phyloP scores from a whole-genome alignment of 2,329 filamentous ascomycete genomes.

The Scedosporium apiospermum region DNA sequence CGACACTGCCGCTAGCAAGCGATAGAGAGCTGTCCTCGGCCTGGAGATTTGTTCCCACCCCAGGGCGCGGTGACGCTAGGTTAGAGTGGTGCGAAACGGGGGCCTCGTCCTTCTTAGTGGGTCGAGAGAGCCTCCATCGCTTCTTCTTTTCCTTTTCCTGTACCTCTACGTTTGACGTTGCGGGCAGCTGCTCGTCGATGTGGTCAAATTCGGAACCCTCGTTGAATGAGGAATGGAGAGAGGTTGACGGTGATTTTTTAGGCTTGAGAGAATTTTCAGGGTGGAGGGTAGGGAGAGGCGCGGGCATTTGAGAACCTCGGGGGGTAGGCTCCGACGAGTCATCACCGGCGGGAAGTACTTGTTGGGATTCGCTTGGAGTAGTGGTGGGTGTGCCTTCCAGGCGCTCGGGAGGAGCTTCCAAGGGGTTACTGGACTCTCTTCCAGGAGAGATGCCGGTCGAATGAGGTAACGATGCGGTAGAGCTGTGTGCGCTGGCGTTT shows the following conservation, averaged over 20 bases:
- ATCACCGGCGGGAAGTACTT: conserved; percentile 14
- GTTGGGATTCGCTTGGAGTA: conserved; percentile 7
- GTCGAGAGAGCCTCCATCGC: conserved; percentile 63
- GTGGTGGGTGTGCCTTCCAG: background rate
- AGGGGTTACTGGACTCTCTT: conserved; percentile 34
- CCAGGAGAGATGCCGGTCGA: conserved; percentile 36
- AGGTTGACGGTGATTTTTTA: conserved; percentile 65
- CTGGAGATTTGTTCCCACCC: conserved; percentile 51
- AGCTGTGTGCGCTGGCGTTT: conserved; percentile 70
- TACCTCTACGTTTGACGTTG: conserved; percentile 22
- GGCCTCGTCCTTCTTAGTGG: conserved; percentile 45
- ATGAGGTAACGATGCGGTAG: conserved; percentile 59
- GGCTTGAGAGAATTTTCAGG: conserved; percentile 26
- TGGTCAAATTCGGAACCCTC: conserved; percentile 76
- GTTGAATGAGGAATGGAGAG: conserved; percentile 67
- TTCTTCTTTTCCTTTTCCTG: conserved; percentile 61
- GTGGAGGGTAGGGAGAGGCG: conserved; percentile 26
- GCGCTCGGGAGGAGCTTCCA: conserved; percentile 23
- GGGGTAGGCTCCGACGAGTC: conserved; percentile 35
- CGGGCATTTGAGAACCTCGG: conserved; percentile 33
- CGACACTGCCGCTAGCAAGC: conserved; percentile 48
- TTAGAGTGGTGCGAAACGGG: conserved; percentile 26
- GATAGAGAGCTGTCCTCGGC: conserved; percentile 61
- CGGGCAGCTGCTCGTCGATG: conserved; percentile 44
- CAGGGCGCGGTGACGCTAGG: conserved; percentile 33